Base-by-base conservation (phyloP, 2,329 filamentous ascomycete genomes). In the Cercospora sesami region DNA sequence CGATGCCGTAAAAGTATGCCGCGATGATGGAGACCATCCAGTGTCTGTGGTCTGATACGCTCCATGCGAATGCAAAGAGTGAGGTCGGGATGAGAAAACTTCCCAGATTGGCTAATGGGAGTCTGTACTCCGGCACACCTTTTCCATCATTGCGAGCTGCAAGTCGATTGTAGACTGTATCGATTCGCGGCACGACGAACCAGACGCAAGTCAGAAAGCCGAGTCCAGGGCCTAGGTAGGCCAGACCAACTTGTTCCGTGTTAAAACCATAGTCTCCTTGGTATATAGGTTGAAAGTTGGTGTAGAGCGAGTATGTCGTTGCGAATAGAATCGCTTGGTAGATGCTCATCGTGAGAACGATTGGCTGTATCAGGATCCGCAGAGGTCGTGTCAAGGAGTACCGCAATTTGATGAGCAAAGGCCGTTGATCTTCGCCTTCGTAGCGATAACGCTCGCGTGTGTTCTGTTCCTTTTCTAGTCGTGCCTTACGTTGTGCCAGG, bases 301-400 rank as follows among this genome's bases (percentile, higher is more conserved):
- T 83, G 74, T 83, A 83, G 58, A 83, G 79, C 66, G 76, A 79
- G 74, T 83, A 84, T 4, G 81, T 83, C 1, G 81, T 83, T n/a
- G 79, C 81, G 65, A 83, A 83, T 53, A 83, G 76, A 3, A 83
- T 73, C 4, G 82, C 81, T 70, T 83, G 82, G 67, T 83, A 84
- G 0, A 80, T 72, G 16, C 79, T 78, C 81, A 83, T 83, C 16
- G 76, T 80, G 3, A 82, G 75, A 5, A 84, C 81, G 57, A 84
- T 83, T 0, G 82, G 82, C 63, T 83, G 82, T 3, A 75, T 67
- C 36, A 83, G 78, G 60, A 83, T 83, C 42, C 78, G 78, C 1
- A 81, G 74, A 1, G 82, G 82, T 8, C 82, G 75, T 10, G 73
- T 75, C 8, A 83, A 70, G 0, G 81, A 80, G 48, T 77, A 73